These are phyloP conservation scores for Penicillium longicatenatum DNA, from an alignment of 495 filamentous ascomycete genomes.

Conservation along the genomic window DNA sequence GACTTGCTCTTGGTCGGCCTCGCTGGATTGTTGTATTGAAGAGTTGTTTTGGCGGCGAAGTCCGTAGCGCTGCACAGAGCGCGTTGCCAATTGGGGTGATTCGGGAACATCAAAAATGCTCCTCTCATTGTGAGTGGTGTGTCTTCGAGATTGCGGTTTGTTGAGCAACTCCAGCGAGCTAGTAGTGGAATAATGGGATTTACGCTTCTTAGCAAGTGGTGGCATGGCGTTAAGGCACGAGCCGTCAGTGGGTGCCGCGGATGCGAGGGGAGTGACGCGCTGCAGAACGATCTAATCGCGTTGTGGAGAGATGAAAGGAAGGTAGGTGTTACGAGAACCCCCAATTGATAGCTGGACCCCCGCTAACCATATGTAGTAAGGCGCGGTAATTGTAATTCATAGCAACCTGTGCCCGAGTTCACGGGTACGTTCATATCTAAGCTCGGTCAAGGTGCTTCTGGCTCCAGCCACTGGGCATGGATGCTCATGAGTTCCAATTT, in stretches of 20 bases:
- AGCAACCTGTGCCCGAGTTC: no score
- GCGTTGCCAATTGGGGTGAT: not conserved
- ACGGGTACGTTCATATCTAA: no score
- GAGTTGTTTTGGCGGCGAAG: not conserved
- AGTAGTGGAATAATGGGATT: not conserved
- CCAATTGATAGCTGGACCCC: no score
- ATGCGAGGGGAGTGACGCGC: not conserved
- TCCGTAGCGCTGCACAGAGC: not conserved
- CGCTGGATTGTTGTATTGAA: not conserved
- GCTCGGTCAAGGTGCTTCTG: no score
- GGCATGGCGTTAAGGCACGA: slow-evolving; percentile 1
- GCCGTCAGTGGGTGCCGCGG: not conserved
- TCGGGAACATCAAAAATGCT: not conserved
- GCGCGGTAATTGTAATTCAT: no score
- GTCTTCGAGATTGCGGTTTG: not conserved
- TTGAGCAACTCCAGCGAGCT: not conserved
- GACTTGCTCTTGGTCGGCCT: not conserved
- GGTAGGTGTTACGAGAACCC: no score
- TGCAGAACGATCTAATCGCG: slow-evolving; percentile 1
- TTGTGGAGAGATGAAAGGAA: slow-evolving; percentile 5
- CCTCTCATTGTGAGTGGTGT: slow-evolving; percentile 3
- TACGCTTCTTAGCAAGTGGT: not conserved
- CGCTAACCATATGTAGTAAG: no score
- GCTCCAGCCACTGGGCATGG: no score
- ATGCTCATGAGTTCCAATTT: no score